Conservation (phyloP, 2,329 filamentous ascomycete species). For the Ceratocystis diversiconidia region DNA sequence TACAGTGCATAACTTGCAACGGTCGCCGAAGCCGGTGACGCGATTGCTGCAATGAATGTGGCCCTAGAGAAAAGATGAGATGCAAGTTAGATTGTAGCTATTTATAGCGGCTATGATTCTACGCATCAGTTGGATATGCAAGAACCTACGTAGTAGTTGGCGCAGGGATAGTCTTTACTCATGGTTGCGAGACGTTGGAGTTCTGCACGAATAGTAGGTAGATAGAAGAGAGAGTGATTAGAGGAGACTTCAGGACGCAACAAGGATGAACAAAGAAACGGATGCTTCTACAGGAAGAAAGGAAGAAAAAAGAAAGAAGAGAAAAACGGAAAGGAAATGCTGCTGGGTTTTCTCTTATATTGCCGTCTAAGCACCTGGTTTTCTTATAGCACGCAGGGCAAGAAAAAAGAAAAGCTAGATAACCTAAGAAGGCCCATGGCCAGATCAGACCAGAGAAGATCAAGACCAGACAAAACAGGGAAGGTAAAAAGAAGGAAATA, state of each 20-base stretch:
- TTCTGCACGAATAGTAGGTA: background rate
- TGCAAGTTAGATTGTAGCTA: background rate
- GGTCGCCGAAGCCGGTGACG: slow-evolving; percentile 24
- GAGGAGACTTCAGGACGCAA: no score
- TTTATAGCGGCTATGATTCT: background rate
- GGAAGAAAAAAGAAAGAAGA: background rate
- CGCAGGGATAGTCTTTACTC: slow-evolving; percentile 25
- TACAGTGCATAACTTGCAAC: slow-evolving; percentile 24
- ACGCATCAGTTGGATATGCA: background rate
- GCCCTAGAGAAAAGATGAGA: slow-evolving; percentile 19
- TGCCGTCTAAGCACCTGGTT: background rate
- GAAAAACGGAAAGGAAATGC: no score
- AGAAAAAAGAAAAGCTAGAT: background rate
- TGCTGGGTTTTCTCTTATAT: background rate
- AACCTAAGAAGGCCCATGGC: background rate
- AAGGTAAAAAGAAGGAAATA: background rate
- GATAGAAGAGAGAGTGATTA: background rate
- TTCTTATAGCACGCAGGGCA: background rate
- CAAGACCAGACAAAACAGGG: background rate
- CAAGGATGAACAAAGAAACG: background rate
- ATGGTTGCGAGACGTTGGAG: background rate
- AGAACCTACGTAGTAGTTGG: slow-evolving; percentile 25
- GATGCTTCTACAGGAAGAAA: no score
- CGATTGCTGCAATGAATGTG: slow-evolving; percentile 25
- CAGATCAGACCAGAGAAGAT: background rate